Base-by-base conservation (phyloP, 768 basidiomycete species). In the Pleurotus tuber-regium region DNA sequence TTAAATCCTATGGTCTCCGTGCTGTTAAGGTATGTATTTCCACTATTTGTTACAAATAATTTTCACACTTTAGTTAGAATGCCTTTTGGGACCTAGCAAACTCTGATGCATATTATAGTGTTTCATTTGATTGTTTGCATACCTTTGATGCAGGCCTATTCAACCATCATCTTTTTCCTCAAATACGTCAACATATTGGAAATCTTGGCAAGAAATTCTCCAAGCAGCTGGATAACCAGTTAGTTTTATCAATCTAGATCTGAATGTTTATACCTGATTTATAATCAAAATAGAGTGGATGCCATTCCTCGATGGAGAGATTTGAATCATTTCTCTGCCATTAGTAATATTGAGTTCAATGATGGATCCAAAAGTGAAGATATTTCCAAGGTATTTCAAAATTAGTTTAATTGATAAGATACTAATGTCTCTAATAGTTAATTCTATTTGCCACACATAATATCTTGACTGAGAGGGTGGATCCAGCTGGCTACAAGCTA, bases 71-170 rank as follows among this genome's bases (percentile, higher is more conserved):
- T 18, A 53, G 14, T 4, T 40, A 74, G 72, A 77, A 74, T 61
- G 63, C 67, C 3, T 77, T 77, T 52, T 76, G 72, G 72, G 36
- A 21, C 0, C 28, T 77, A 12, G 31, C 21, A 14, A 26, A 61
- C 51, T 72, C 68, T 4, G 70, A 74, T 54, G 66, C 68, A 6
- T 54, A 70, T 44, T 16, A 29, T 4, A 66, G 70, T 24, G 19
- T 69, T 2, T 69, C 68, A 8, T 76, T 68, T 47, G 75, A 79
- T 55, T 58, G 58, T 2, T 61, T 77, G 11, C 76, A 78, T 54
- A 58, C 54, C 8, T 60, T 70, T 46, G 47, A 65, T 41, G 43
- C 41, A 21, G 76, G 74, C 1, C 24, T 72, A 2, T 67, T 61
- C 49, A 58, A 64, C 0, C 59, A 69, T 28, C 73, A 75, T 50